These are phyloP conservation scores for Nevesoporus exiguus DNA, from an alignment of 768 basidiomycete genomes.

Conservation along the genomic window DNA sequence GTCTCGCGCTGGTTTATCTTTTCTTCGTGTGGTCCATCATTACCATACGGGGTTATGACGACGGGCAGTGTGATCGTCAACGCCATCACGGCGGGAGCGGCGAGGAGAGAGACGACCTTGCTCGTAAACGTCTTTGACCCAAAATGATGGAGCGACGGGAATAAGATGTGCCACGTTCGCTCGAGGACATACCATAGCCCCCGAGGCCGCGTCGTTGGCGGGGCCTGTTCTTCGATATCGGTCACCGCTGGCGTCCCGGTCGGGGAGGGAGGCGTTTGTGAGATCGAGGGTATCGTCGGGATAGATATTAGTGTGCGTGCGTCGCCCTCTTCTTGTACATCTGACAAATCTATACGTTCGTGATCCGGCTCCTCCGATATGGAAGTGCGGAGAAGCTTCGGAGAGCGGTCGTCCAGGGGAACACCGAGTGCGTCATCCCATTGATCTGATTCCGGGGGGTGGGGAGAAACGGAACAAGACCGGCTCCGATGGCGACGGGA, in stretches of 20 bases:
- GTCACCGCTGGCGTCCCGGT: conserved; percentile 38
- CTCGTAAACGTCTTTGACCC: conserved; percentile 64
- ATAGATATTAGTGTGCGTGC: conserved; percentile 20
- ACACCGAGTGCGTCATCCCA: conserved; percentile 52
- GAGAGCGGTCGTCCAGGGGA: conserved; percentile 51
- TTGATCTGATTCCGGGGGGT: conserved; percentile 36
- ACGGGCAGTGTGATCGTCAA: conserved; percentile 91
- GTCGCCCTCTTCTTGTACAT: conserved; percentile 12
- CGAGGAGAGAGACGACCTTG: conserved; percentile 71
- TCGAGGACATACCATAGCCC: conserved; percentile 33
- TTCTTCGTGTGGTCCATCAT: conserved; percentile 16
- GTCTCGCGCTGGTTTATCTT: conserved; percentile 36
- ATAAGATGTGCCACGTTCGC: conserved; percentile 59
- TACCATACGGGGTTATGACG: conserved; percentile 60
- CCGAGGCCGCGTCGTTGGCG: conserved; percentile 41
- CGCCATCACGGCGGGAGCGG: conserved; percentile 80
- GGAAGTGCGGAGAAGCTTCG: conserved; percentile 31
- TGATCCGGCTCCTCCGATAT: conserved; percentile 17
- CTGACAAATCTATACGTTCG: conserved; percentile 4
- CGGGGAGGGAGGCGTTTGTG: conserved; percentile 50
- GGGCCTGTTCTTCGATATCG: conserved; percentile 43
- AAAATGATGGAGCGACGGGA: conserved; percentile 82
- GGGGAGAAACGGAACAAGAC: conserved; percentile 32
- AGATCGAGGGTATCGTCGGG: conserved; percentile 50
- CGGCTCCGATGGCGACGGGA: conserved; percentile 30